phyloP scores from a whole-genome alignment of 371 early-diverging fungal species.

The Actinomortierella wolfii region DNA sequence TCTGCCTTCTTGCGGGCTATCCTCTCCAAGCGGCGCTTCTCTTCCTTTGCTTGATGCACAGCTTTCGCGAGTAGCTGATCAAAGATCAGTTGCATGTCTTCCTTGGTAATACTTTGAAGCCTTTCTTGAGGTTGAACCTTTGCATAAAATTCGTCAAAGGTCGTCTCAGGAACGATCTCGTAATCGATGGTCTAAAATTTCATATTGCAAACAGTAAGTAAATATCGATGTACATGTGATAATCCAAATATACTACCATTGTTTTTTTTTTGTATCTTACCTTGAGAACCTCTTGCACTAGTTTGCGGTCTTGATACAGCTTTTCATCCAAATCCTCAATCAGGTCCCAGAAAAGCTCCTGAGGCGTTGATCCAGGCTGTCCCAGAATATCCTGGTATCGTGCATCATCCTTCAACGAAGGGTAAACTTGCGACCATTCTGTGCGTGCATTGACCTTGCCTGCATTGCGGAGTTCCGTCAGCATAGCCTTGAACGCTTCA shows the following conservation, averaged over 20 bases:
- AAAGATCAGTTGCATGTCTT: conserved; percentile 51
- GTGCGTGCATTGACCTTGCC: conserved; percentile 70
- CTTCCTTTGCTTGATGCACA: conserved; percentile 67
- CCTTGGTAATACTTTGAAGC: conserved; percentile 23
- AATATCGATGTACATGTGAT: not conserved
- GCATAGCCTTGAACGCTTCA: conserved; percentile 66
- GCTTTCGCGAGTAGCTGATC: conserved; percentile 70
- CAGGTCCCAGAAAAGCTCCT: conserved; percentile 92
- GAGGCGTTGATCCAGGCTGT: conserved; percentile 81
- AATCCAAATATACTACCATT: not conserved
- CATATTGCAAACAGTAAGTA: not conserved
- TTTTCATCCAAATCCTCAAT: conserved; percentile 81
- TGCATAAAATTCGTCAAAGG: conserved; percentile 53
- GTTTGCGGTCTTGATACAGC: conserved; percentile 71
- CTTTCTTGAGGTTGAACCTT: conserved; percentile 44
- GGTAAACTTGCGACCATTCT: conserved; percentile 87
- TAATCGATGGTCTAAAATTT: conserved; percentile 51
- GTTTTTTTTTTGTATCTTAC: conserved; percentile 12
- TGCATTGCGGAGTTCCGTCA: conserved; percentile 59
- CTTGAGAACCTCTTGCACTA: conserved; percentile 63
- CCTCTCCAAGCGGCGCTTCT: conserved; percentile 72
- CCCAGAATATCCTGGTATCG: conserved; percentile 80
- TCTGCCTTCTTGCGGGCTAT: conserved; percentile 74
- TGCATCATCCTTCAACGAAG: conserved; percentile 70
- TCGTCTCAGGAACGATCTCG: conserved; percentile 56